phyloP scores from a whole-genome alignment of 345 rosid species.

The Acer campestre region DNA sequence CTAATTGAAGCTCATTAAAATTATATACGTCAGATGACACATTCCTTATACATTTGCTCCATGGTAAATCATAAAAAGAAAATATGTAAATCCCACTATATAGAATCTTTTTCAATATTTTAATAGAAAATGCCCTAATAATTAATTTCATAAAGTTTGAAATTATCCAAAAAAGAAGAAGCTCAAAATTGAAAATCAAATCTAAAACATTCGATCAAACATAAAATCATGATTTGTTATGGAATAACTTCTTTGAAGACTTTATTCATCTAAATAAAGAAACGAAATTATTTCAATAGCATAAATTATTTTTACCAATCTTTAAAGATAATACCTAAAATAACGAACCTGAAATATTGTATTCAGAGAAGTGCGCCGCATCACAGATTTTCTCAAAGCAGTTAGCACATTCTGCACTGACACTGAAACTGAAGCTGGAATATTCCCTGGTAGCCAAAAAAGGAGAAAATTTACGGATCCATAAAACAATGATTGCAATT shows the following conservation, averaged over 20 bases:
- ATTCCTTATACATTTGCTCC: background rate
- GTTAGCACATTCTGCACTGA: slow-evolving; percentile 56
- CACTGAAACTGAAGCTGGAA: slow-evolving; percentile 35
- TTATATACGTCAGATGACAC: background rate
- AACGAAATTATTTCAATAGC: background rate
- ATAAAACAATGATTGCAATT: background rate
- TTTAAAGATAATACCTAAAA: slow-evolving; percentile 3
- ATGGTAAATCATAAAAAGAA: background rate
- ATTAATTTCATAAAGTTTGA: background rate
- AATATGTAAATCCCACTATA: background rate
- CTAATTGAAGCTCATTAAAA: slow-evolving; percentile 3
- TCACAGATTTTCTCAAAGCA: slow-evolving; percentile 67
- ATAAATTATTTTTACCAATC: background rate
- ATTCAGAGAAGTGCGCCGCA: slow-evolving; percentile 60
- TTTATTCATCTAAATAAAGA: background rate
- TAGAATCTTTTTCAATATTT: background rate
- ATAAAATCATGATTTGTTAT: background rate
- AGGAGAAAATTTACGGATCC: background rate
- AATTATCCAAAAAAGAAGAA: background rate
- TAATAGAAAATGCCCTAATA: background rate
- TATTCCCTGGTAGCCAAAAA: slow-evolving; percentile 20
- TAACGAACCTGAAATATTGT: slow-evolving; percentile 57
- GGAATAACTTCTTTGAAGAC: background rate
- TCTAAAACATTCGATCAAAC: background rate
- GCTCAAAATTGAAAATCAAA: background rate